phyloP scores from a whole-genome alignment of 176 grass and related monocot genomes.

The Musa troglodytarum region DNA sequence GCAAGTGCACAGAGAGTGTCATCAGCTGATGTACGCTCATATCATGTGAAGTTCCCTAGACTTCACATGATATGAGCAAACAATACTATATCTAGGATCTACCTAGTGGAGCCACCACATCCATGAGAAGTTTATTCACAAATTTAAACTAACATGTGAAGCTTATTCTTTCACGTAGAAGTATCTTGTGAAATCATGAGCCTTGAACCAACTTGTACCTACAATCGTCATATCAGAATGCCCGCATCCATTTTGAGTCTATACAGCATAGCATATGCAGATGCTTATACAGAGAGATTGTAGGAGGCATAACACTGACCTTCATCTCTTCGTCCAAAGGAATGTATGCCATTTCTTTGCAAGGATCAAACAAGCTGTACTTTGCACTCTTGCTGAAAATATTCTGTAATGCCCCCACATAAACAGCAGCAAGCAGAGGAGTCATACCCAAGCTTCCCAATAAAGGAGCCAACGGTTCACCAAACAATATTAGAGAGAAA shows the following conservation, averaged over 20 bases:
- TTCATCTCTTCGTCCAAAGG: constrained; percentile 99
- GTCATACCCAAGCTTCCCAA: constrained; percentile 71
- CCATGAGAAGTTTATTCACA: too few species aligned
- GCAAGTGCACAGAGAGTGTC: too few species aligned
- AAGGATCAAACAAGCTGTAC: constrained; percentile 98
- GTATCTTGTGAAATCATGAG: neutral
- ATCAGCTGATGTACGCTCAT: too few species aligned
- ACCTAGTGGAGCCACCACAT: too few species aligned
- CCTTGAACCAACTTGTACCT: neutral
- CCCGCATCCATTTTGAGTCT: neutral
- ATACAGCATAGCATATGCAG: neutral
- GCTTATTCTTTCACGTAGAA: too few species aligned
- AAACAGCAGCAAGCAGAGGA: constrained; percentile 89
- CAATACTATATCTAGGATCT: too few species aligned
- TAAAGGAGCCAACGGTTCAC: constrained; percentile 59
- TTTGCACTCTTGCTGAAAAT: constrained; percentile 99
- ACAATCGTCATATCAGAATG: neutral
- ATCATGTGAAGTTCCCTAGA: too few species aligned
- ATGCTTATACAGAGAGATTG: neutral
- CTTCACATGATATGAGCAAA: too few species aligned
- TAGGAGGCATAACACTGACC: constrained; percentile 34
- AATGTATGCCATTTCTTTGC: constrained; percentile 99
- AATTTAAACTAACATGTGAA: too few species aligned
- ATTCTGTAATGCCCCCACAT: constrained; percentile 92
- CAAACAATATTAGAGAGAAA: constrained; percentile 95